Conservation (phyloP, 345 rosid genomes). For the Citrus inodora region DNA sequence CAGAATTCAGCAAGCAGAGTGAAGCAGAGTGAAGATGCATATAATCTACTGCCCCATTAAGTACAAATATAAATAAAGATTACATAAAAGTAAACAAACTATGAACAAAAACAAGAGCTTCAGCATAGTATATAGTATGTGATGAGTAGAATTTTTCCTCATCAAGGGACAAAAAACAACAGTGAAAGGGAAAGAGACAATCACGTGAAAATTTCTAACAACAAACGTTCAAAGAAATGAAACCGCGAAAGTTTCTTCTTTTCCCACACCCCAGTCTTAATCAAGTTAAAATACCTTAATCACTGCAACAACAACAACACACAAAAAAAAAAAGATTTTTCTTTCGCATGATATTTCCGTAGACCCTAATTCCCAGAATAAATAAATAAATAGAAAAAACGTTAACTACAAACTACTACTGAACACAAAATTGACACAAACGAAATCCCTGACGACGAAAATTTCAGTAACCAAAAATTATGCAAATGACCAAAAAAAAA, state of each 20-base stretch:
- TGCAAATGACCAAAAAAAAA: background rate
- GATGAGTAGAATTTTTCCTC: background rate
- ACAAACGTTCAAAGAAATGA: background rate
- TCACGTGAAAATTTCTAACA: background rate
- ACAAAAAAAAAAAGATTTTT: no score
- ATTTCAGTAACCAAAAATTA: background rate
- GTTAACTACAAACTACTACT: background rate
- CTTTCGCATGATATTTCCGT: background rate
- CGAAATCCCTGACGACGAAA: conserved; percentile 3
- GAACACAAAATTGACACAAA: conserved; percentile 11
- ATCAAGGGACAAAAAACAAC: background rate
- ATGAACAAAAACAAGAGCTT: background rate
- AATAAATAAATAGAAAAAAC: background rate
- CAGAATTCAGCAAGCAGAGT: no score
- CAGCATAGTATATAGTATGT: background rate
- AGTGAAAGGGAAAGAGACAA: background rate
- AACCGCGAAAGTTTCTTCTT: background rate
- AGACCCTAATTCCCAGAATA: background rate
- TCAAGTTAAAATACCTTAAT: background rate
- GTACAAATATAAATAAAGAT: no score
- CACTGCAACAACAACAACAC: no score
- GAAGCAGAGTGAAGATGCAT: no score
- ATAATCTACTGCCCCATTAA: no score
- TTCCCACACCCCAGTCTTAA: background rate
- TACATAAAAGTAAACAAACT: background rate